A percentile compares a stretch with the other conserved stretches of the same genome.
These are phyloP conservation scores for Apophysomyces sp. DNA, from an alignment of 371 early-diverging fungal species.

Conservation along the genomic window DNA sequence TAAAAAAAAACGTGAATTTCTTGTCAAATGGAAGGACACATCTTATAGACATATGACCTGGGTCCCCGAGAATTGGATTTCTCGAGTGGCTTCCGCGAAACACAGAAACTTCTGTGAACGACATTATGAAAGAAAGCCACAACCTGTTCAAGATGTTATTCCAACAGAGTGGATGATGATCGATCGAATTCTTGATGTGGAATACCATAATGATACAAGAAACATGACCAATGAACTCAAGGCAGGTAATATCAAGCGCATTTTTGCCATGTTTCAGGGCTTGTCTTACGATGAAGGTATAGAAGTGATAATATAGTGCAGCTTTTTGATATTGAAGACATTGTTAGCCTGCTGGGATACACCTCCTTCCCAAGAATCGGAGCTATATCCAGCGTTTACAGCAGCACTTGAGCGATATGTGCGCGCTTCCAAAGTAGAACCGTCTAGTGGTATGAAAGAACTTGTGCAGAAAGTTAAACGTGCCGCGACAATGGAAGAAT, in stretches of 20 bases:
- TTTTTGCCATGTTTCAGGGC: slow-evolving; percentile 47
- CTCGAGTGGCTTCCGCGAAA: slow-evolving; percentile 14
- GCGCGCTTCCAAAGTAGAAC: slow-evolving; percentile 29
- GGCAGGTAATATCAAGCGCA: slow-evolving; percentile 19
- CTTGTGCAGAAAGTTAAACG: slow-evolving; percentile 33
- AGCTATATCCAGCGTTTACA: slow-evolving; percentile 38
- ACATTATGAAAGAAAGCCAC: slow-evolving; percentile 7
- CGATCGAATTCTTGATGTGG: slow-evolving; percentile 48
- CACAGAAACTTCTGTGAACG: slow-evolving; percentile 29
- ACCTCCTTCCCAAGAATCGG: slow-evolving; percentile 23
- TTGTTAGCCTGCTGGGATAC: slow-evolving; percentile 36
- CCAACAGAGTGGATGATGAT: slow-evolving; percentile 40
- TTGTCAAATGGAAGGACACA: slow-evolving; percentile 56
- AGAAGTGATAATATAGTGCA: neutral
- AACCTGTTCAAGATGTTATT: slow-evolving; percentile 22
- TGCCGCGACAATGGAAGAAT: slow-evolving; percentile 24
- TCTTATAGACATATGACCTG: slow-evolving; percentile 59
- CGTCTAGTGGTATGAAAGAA: slow-evolving; percentile 34
- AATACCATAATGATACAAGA: slow-evolving; percentile 28
- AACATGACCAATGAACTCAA: neutral
- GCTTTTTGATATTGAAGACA: neutral
- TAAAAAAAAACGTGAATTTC: slow-evolving; percentile 7
- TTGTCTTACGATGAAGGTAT: slow-evolving; percentile 53
- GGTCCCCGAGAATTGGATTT: slow-evolving; percentile 55
- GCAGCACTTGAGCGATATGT: slow-evolving; percentile 33